A percentile compares a stretch with the other conserved stretches of the same genome.
These are phyloP conservation scores for Nannochloris sp. DNA, from an alignment of 139 green algal genomes.

Conservation along the genomic window DNA sequence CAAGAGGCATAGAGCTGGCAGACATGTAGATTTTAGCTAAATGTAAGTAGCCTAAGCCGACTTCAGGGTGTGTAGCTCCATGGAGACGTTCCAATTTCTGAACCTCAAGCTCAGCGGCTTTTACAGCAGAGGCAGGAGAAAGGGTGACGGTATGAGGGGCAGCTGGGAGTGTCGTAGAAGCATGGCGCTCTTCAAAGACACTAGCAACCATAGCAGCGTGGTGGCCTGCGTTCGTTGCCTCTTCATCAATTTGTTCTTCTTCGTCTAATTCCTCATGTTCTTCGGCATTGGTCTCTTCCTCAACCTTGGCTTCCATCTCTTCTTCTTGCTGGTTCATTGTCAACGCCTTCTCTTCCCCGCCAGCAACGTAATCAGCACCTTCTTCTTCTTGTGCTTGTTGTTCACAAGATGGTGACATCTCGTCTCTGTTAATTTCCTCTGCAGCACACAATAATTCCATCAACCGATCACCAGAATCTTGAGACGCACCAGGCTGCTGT, in stretches of 20 bases:
- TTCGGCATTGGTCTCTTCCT: background rate
- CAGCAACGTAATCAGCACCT: too few relatives aligned
- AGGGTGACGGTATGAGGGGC: background rate
- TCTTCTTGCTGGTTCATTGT: too few relatives aligned
- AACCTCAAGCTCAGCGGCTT: background rate
- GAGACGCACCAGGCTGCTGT: background rate
- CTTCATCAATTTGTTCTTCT: background rate
- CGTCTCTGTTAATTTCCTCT: slow-evolving; percentile 23
- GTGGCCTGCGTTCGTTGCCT: background rate
- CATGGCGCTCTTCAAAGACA: background rate
- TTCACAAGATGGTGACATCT: background rate
- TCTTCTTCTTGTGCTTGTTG: background rate
- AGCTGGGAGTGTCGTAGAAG: background rate
- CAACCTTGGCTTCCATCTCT: too few relatives aligned
- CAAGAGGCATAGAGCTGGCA: background rate
- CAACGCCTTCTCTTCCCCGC: too few relatives aligned
- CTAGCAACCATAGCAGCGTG: background rate
- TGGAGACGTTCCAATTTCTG: background rate
- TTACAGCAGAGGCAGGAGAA: background rate
- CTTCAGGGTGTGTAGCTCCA: background rate
- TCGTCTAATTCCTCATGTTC: background rate
- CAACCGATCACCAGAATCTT: slow-evolving; percentile 3
- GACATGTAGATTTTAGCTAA: background rate
- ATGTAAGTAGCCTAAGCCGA: background rate
- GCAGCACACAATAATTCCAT: slow-evolving; percentile 28